Evolutionary conservation across 495 filamentous ascomycete species (phyloP).

Genomic region (Emericellopsis terricola): DNA sequence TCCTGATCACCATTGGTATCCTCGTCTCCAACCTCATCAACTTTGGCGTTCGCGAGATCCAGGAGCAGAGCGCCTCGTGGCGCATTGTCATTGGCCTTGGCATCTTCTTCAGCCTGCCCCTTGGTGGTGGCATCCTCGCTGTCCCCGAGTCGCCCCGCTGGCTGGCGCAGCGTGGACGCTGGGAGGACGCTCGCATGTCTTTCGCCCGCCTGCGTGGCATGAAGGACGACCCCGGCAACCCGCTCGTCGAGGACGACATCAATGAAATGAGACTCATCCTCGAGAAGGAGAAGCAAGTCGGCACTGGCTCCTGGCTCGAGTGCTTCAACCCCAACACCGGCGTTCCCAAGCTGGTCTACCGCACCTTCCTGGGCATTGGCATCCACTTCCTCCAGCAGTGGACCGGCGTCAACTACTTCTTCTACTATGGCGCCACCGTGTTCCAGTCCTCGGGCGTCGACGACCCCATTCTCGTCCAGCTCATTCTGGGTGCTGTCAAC

Average conservation of each 20-base stretch:
- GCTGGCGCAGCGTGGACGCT: slow-evolving; percentile 32
- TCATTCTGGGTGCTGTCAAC: slow-evolving; percentile 57
- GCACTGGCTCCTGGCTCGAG: slow-evolving; percentile 33
- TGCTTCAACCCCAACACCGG: slow-evolving; percentile 31
- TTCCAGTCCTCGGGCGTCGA: slow-evolving; percentile 44
- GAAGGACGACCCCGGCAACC: slow-evolving; percentile 31
- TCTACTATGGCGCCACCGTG: slow-evolving; percentile 36
- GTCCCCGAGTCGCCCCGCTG: slow-evolving; percentile 47
- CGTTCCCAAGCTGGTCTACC: slow-evolving; percentile 45
- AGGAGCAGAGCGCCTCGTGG: slow-evolving; percentile 36
- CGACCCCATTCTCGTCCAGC: slow-evolving; percentile 45
- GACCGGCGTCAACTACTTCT: slow-evolving; percentile 41
- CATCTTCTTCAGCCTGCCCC: slow-evolving; percentile 42
- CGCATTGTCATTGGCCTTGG: slow-evolving; percentile 55
- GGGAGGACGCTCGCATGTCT: slow-evolving; percentile 38
- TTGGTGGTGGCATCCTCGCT: slow-evolving; percentile 41
- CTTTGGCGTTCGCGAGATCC: slow-evolving; percentile 27
- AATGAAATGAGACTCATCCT: slow-evolving; percentile 46
- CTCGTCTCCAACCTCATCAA: slow-evolving; percentile 58
- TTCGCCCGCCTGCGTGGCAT: slow-evolving; percentile 51
- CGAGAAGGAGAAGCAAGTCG: slow-evolving; percentile 33
- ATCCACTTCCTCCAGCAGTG: slow-evolving; percentile 55
- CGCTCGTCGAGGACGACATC: slow-evolving; percentile 42
- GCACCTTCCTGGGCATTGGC: slow-evolving; percentile 44
- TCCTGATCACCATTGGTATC: slow-evolving; percentile 65